phyloP scores from a whole-genome alignment of 805 yeast species.

The Suhomyces canberraensis region DNA sequence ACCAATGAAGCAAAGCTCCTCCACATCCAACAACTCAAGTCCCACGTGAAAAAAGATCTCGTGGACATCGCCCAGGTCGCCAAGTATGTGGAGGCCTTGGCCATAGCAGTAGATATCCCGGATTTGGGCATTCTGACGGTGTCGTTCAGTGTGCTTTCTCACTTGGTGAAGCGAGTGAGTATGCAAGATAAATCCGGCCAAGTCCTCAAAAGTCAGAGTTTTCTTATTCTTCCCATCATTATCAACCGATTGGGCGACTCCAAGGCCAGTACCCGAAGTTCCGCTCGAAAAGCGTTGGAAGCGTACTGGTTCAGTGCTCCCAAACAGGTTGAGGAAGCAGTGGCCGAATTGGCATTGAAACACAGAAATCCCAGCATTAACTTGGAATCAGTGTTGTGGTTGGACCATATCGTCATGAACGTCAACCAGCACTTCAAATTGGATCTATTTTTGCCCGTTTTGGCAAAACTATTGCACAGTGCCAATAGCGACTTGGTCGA shows the following conservation, averaged over 20 bases:
- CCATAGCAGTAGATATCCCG: conserved; percentile 40
- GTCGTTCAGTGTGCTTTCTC: conserved; percentile 52
- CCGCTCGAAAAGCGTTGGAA: conserved; percentile 50
- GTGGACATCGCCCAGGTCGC: conserved; percentile 51
- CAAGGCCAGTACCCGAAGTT: conserved; percentile 32
- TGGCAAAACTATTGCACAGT: conserved; percentile 18
- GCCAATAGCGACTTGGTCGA: conserved; percentile 6
- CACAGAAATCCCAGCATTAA: conserved; percentile 37
- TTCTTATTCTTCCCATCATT: conserved; percentile 50
- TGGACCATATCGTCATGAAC: conserved; percentile 37
- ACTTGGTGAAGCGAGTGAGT: conserved; percentile 54
- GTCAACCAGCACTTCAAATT: conserved; percentile 33
- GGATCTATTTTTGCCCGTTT: conserved; percentile 21
- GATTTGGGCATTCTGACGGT: conserved; percentile 36
- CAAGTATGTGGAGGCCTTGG: conserved; percentile 47
- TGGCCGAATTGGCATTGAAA: conserved; percentile 44
- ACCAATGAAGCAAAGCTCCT: conserved; percentile 14
- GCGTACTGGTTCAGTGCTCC: conserved; percentile 56
- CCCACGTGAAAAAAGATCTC: conserved; percentile 53
- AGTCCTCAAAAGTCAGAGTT: conserved; percentile 40
- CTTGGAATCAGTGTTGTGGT: conserved; percentile 43
- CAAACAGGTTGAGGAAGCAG: conserved; percentile 40
- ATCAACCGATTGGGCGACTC: conserved; percentile 44
- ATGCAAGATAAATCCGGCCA: conserved; percentile 48
- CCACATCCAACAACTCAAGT: conserved; percentile 38